Conservation (phyloP, 225 moss, liverwort and hornwort genomes). For the Straminergon stramineum region DNA sequence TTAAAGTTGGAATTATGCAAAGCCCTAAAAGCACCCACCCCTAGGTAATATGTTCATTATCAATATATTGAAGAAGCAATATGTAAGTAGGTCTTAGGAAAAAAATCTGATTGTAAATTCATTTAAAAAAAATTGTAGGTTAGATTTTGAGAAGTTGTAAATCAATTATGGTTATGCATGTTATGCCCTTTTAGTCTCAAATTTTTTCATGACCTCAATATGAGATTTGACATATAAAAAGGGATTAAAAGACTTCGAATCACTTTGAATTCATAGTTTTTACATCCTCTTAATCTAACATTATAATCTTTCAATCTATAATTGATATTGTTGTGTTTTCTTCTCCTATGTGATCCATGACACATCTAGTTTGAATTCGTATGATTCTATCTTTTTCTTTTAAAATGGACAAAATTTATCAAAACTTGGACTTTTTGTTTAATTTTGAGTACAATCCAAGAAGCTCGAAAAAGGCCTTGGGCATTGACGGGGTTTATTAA, state of each 20-base stretch:
- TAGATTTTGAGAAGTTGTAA: neutral
- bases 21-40: accelerated
- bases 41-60: no score
- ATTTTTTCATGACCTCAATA: neutral
- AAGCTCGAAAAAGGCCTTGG: neutral
- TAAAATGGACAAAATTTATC: neutral
- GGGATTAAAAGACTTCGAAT: neutral
- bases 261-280: neutral
- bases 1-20: neutral
- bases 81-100: no score
- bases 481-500: neutral
- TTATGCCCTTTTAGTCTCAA: neutral
- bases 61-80: no score
- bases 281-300: neutral
- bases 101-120: neutral
- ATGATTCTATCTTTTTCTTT: accelerated
- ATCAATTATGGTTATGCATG: neutral
- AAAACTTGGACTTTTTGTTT: neutral
- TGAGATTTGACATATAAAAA: neutral
- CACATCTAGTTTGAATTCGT: neutral
- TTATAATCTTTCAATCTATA: neutral
- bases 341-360: neutral
- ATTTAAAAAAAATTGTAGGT: neutral
- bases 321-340: neutral
- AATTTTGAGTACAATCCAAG: neutral